Percentiles rank a stretch among this genome's conserved stretches.
phyloP scores from a whole-genome alignment of 1,139 yeast species.

The Cylindricascospora bacillispora region DNA sequence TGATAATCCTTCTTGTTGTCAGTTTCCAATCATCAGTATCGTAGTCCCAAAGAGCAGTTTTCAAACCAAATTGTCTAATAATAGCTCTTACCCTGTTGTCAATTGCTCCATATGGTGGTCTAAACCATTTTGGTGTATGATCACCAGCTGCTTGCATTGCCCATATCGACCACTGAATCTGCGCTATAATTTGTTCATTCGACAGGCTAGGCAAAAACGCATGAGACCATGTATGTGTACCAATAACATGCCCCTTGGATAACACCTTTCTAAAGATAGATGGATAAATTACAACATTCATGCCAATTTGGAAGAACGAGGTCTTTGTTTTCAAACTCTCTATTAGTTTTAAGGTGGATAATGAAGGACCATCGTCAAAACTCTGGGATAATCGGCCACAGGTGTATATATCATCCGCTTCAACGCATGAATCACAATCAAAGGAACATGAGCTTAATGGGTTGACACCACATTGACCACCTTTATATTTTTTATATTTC shows the following conservation, averaged over 20 bases:
- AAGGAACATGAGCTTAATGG: constrained; percentile 55
- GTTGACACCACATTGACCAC: constrained; percentile 46
- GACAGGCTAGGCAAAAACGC: constrained; percentile 63
- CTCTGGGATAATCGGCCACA: constrained; percentile 72
- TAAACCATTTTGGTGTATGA: constrained; percentile 83
- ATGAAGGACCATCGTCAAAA: constrained; percentile 91
- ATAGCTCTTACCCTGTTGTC: constrained; percentile 77
- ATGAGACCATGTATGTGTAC: constrained; percentile 91
- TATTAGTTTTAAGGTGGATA: constrained; percentile 49
- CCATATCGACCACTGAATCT: constrained; percentile 92
- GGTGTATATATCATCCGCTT: constrained; percentile 64
- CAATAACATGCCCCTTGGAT: constrained; percentile 62
- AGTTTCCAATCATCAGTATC: constrained; percentile 90
- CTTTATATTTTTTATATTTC: constrained; percentile 36
- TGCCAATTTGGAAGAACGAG: constrained; percentile 79
- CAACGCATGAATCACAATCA: constrained; percentile 72
- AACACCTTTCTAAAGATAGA: constrained; percentile 50
- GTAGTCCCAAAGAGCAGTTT: constrained; percentile 80
- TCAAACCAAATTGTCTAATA: constrained; percentile 75
- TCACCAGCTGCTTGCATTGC: constrained; percentile 92
- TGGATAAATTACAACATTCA: constrained; percentile 66
- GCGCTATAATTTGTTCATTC: constrained; percentile 77
- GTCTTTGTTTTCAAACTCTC: constrained; percentile 39
- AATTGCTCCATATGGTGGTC: constrained; percentile 94
- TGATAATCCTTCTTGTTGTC: constrained; percentile 27